Conservation (phyloP, 441 rosid genomes). For the Lepidium campestre region DNA sequence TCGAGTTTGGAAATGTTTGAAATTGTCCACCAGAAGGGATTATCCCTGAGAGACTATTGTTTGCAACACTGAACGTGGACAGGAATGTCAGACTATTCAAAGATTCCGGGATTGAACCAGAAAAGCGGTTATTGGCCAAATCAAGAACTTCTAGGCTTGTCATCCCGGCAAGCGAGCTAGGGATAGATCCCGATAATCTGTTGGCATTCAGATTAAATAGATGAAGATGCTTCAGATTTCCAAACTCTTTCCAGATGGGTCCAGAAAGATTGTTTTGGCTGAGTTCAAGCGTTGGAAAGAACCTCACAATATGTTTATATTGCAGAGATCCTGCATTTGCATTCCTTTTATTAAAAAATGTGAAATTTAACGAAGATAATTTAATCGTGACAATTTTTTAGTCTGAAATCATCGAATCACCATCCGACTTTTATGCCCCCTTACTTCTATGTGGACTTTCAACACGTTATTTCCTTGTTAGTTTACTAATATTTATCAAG, state of each 20-base stretch:
- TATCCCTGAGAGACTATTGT: constrained; percentile 46
- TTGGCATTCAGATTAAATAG: constrained; percentile 31
- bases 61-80: constrained; percentile 54
- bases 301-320: constrained; percentile 42
- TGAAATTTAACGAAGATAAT: constrained; percentile 17
- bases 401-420: no score
- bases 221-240: constrained; percentile 52
- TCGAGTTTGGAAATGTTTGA: constrained; percentile 49
- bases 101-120: constrained; percentile 49
- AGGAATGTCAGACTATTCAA: constrained; percentile 42
- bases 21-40: constrained; percentile 55
- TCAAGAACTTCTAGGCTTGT: constrained; percentile 56
- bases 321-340: constrained; percentile 32
- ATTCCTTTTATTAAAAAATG: constrained; percentile 35
- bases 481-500: no score
- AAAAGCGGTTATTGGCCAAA: constrained; percentile 48
- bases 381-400: no score
- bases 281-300: constrained; percentile 54
- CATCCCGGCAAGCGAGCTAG: no score
- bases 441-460: no score
- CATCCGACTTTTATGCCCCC: no score
- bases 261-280: constrained; percentile 53
- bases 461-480: no score
- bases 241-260: constrained; percentile 60
- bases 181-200: no score